Conservation (phyloP, 169 alveolate species). For the Plasmodium relictum region DNA sequence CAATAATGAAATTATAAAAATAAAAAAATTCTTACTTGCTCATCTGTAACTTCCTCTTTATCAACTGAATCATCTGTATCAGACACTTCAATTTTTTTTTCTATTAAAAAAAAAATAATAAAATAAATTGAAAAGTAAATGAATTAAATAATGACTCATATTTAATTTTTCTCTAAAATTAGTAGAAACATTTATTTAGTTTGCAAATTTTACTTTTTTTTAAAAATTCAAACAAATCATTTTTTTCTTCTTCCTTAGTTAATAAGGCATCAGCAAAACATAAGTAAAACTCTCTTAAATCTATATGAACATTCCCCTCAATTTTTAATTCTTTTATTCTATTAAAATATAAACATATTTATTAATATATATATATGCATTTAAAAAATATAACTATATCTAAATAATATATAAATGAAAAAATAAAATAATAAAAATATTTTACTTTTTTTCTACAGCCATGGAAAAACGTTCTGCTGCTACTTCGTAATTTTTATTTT, state of each 20-base stretch:
- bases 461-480: constrained; percentile 70
- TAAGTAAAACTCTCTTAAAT: constrained; percentile 56
- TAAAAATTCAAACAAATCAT: constrained; percentile 58
- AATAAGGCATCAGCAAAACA: constrained; percentile 63
- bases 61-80: constrained; percentile 31
- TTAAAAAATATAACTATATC: background rate
- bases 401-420: constrained; percentile 7
- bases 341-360: background rate
- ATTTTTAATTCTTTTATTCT: constrained; percentile 59
- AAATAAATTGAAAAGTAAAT: background rate
- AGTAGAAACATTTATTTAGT: background rate
- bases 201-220: constrained; percentile 45
- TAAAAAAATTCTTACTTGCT: constrained; percentile 22
- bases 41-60: constrained; percentile 70
- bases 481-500: constrained; percentile 60
- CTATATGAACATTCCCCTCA: constrained; percentile 46
- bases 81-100: constrained; percentile 51
- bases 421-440: background rate
- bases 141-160: background rate
- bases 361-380: background rate
- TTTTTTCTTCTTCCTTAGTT: constrained; percentile 67
- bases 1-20: background rate
- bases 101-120: constrained; percentile 19
- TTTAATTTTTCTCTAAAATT: background rate
- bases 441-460: constrained; percentile 73